Evolutionary conservation across 345 rosid species (phyloP), one percentile per base, ranked within the genome.

Genomic region (Camelina laxa): DNA sequence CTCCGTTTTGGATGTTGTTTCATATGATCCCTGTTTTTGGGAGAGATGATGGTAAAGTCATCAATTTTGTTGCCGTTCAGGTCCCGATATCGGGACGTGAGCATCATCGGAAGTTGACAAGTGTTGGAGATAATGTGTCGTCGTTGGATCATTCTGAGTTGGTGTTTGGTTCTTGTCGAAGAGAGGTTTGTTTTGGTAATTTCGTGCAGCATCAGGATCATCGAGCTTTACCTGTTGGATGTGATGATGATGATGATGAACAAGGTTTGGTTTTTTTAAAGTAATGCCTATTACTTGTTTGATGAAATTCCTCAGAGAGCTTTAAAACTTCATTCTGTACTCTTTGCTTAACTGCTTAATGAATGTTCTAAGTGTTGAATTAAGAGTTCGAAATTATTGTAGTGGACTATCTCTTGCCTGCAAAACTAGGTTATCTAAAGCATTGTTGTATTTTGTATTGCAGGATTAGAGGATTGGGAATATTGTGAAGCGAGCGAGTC

Each of bases 1-100:
- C 96, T 4, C 93, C 99, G 19, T 89, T 90, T 78, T 92, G 99
- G 99, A 82, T 90, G 84, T 39, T 90, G 85, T 95, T 95, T 75
- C 87, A 78, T 56, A 78, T 92, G 94, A 59, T 60, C 61, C 99
- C 97, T 1, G 86, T 95, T 61, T 92, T 90, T 56, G 77, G 82
- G 42, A 79, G 66, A 72, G 79, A 77, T 13, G 90, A 89, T 20
- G 97, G 97, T 22, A 75, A 80, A 75, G 90, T 87, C 10, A 78
- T 76, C 68, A 84, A 95, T 78, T 92, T 95, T 64, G 85, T 90
- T 24, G 97, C 93, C 10, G 96, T 86, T 79, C 99, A 95, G 82
- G 86, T 95, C 24, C 99, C 99, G 6, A 81, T 90, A 50, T 54
- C 67, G 14, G 58, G 80, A 54, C 65, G 22, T 20, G 58, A 49